Evolutionary conservation across 2,329 filamentous ascomycete genomes (phyloP).

Genomic region (Botryotinia globosa): DNA sequence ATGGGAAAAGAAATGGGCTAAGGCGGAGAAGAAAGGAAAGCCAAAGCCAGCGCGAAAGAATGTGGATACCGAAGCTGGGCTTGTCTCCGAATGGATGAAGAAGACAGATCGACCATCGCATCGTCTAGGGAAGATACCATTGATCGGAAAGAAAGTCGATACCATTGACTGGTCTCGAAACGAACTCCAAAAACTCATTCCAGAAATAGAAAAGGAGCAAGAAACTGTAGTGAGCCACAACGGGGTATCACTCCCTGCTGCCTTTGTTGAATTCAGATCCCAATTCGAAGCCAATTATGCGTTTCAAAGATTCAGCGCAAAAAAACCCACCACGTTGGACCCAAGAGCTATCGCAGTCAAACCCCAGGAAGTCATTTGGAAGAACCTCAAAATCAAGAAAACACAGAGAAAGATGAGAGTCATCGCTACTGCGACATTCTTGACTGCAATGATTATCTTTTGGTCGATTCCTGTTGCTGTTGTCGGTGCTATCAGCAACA

Average conservation of each 20-base stretch:
- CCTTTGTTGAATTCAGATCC: conserved; percentile 84
- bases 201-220: conserved; percentile 67
- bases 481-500: conserved; percentile 82
- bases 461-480: conserved; percentile 74
- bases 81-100: conserved; percentile 68
- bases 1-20: conserved; percentile 49
- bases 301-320: conserved; percentile 79
- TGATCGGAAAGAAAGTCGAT: conserved; percentile 85
- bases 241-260: conserved; percentile 54
- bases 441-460: conserved; percentile 78
- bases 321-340: conserved; percentile 75
- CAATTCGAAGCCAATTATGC: conserved; percentile 82
- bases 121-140: conserved; percentile 62
- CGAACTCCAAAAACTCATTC: conserved; percentile 72
- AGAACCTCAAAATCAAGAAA: conserved; percentile 76
- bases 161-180: conserved; percentile 85
- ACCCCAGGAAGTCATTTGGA: conserved; percentile 84
- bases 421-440: conserved; percentile 63
- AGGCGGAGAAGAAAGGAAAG: conserved; percentile 22
- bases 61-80: conserved; percentile 63
- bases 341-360: conserved; percentile 78
- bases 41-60: conserved; percentile 42
- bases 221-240: conserved; percentile 57
- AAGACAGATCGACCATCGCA: conserved; percentile 74
- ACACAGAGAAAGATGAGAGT: conserved; percentile 74